phyloP scores from a whole-genome alignment of 345 rosid genomes.

The Eucalyptus tenuipes region DNA sequence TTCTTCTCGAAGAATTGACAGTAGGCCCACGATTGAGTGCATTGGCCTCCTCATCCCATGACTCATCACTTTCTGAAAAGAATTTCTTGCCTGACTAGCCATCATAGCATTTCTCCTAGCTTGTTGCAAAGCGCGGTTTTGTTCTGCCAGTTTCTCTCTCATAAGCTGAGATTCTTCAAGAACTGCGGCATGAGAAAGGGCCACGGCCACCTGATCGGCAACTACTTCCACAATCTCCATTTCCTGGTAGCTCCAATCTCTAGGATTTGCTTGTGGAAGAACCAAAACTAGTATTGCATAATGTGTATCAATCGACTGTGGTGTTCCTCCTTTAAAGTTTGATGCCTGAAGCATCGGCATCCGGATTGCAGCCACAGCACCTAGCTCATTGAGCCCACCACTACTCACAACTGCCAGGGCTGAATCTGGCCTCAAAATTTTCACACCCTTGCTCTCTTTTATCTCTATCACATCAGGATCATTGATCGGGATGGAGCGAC shows the following conservation, averaged over 20 bases:
- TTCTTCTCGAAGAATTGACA: constrained; percentile 63
- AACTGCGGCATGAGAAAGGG: constrained; percentile 91
- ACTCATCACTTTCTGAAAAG: constrained; percentile 95
- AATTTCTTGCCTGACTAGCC: constrained; percentile 87
- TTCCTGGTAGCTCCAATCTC: constrained; percentile 58
- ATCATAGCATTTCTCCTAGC: constrained; percentile 83
- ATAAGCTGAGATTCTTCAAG: constrained; percentile 87
- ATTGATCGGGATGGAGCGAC: constrained; percentile 19
- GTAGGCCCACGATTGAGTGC: constrained; percentile 86
- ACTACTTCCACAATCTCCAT: constrained; percentile 88
- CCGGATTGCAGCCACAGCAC: constrained; percentile 78
- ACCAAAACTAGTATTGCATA: constrained; percentile 84
- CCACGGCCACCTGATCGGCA: constrained; percentile 98
- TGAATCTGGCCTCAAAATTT: constrained; percentile 45
- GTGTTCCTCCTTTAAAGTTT: constrained; percentile 93
- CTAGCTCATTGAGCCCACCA: constrained; percentile 41
- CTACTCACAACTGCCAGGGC: constrained; percentile 62
- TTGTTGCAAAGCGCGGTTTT: constrained; percentile 62
- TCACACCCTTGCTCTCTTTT: constrained; percentile 50
- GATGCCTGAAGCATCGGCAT: constrained; percentile 87
- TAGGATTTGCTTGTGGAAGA: constrained; percentile 38
- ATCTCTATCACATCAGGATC: constrained; percentile 66
- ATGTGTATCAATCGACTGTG: constrained; percentile 53
- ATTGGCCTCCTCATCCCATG: constrained; percentile 94
- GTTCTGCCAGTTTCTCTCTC: constrained; percentile 74